These are phyloP conservation scores for Eutrema heterophyllum DNA, from an alignment of 345 rosid species.

Conservation along the genomic window DNA sequence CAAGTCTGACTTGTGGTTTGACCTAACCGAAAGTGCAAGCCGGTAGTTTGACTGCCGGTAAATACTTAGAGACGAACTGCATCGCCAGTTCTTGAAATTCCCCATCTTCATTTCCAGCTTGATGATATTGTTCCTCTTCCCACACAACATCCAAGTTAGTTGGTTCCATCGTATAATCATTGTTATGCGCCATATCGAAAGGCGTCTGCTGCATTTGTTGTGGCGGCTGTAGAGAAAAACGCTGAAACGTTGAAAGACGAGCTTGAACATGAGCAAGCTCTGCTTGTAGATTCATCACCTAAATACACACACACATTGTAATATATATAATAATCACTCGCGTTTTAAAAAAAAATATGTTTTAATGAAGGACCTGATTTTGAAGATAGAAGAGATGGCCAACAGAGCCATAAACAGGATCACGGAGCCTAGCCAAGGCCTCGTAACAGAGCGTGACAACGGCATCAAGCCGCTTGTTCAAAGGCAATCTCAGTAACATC, in stretches of 20 bases:
- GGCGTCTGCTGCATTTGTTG: slow-evolving; percentile 21
- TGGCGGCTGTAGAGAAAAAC: slow-evolving; percentile 24
- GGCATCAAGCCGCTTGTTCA: slow-evolving; percentile 66
- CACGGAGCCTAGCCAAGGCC: slow-evolving; percentile 72
- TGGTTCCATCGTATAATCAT: slow-evolving; percentile 19
- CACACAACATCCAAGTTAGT: slow-evolving; percentile 15
- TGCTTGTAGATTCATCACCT: slow-evolving; percentile 79
- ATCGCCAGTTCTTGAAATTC: slow-evolving; percentile 17
- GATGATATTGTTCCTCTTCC: slow-evolving; percentile 10
- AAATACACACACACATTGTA: background rate
- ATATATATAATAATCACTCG: background rate
- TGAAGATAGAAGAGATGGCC: slow-evolving; percentile 75
- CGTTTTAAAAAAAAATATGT: background rate
- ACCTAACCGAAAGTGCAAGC: slow-evolving; percentile 21
- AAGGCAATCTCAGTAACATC: slow-evolving; percentile 59
- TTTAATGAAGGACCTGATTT: slow-evolving; percentile 51
- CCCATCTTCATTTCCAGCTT: background rate
- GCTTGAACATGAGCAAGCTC: slow-evolving; percentile 72
- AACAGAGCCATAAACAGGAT: slow-evolving; percentile 85
- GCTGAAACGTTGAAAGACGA: slow-evolving; percentile 48
- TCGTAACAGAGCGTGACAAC: slow-evolving; percentile 76
- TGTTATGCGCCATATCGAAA: slow-evolving; percentile 26
- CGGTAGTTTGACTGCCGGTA: slow-evolving; percentile 15
- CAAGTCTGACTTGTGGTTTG: background rate
- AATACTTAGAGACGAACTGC: slow-evolving; percentile 19